phyloP scores from a whole-genome alignment of 768 basidiomycete species.

The Paxillus involutus region DNA sequence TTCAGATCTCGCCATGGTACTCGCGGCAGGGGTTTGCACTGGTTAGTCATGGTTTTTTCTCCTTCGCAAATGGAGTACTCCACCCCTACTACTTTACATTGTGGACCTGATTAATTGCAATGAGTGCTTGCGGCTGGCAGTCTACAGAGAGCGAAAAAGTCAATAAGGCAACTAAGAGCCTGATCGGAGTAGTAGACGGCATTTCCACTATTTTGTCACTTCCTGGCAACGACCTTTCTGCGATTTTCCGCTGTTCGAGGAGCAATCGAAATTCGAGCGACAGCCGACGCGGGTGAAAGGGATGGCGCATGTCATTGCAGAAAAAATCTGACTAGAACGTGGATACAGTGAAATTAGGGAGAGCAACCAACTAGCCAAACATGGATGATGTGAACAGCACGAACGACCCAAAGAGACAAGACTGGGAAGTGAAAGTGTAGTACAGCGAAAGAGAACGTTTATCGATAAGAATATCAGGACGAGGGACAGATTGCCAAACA shows the following conservation, averaged over 20 bases:
- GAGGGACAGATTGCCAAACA: slow-evolving; percentile 16
- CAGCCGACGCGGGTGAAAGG: not conserved
- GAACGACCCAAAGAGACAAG: slow-evolving; percentile 5
- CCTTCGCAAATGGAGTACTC: too few species aligned
- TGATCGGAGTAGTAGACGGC: too few species aligned
- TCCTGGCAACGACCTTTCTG: not conserved
- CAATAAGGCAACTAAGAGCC: too few species aligned
- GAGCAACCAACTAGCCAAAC: slow-evolving; percentile 5
- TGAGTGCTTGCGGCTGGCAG: too few species aligned
- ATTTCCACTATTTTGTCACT: too few species aligned
- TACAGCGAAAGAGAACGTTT: slow-evolving; percentile 24
- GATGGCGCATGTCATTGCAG: not conserved
- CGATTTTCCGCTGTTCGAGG: too few species aligned
- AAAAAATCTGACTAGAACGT: slow-evolving; percentile 11
- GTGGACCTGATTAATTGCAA: too few species aligned
- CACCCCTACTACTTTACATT: too few species aligned
- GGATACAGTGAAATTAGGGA: slow-evolving; percentile 11
- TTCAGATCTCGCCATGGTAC: too few species aligned
- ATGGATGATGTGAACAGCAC: not conserved
- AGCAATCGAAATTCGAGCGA: not conserved
- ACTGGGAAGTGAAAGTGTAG: slow-evolving; percentile 13
- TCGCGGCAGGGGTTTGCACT: too few species aligned
- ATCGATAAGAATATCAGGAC: slow-evolving; percentile 33
- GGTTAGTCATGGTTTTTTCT: too few species aligned
- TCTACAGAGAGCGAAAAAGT: too few species aligned